Percentiles rank a stretch among this genome's conserved stretches.
Conservation (phyloP, 2,329 filamentous ascomycete genomes). For the Monosporascus ibericus region DNA sequence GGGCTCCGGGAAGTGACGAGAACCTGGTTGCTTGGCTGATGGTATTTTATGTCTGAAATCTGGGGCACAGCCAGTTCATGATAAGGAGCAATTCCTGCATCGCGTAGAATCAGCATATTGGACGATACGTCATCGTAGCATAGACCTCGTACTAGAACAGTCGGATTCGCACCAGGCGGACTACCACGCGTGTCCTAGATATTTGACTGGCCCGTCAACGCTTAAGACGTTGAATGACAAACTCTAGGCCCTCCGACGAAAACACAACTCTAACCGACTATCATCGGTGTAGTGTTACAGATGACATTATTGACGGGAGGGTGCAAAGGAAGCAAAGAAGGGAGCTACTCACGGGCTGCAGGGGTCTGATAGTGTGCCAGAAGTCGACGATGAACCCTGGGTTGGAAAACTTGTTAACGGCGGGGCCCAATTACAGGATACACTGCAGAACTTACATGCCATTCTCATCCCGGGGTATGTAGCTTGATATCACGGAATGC, state of each 20-base stretch:
- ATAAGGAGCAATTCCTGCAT: constrained; percentile 8
- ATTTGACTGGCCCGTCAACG: no score
- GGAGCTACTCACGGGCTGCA: not conserved
- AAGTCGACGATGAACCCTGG: constrained; percentile 15
- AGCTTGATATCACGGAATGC: constrained; percentile 29
- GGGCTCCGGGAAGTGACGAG: constrained; percentile 36
- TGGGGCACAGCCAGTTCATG: constrained; percentile 31
- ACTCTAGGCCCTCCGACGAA: no score
- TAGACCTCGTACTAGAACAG: no score
- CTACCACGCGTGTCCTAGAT: no score
- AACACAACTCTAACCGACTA: no score
- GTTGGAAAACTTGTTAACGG: not conserved
- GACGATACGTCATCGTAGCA: no score
- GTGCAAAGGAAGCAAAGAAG: not conserved
- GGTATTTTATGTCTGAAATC: constrained; percentile 43
- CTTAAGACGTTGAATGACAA: no score
- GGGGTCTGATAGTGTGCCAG: constrained; percentile 12
- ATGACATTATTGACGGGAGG: not conserved
- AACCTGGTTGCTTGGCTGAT: constrained; percentile 34
- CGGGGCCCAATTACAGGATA: not conserved
- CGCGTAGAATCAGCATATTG: no score
- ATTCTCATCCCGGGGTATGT: constrained; percentile 38
- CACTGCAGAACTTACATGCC: constrained; percentile 27
- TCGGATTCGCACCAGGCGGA: no score
- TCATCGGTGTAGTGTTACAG: no score